Conservation (phyloP, 768 basidiomycete genomes). For the Mycena kentingensis region DNA sequence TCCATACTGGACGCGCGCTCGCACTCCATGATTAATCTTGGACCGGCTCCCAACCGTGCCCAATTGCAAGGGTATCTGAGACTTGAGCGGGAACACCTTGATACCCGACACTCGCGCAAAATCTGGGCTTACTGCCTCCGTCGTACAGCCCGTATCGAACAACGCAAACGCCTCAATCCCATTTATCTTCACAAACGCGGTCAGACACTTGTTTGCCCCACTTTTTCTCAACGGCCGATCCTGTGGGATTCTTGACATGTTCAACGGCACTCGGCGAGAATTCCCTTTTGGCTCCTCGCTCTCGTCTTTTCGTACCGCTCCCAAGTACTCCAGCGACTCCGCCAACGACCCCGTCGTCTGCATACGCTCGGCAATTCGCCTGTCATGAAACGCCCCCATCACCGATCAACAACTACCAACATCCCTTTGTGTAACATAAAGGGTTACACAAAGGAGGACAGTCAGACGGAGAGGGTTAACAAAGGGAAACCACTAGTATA, state of each 20-base stretch:
- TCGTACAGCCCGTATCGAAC: conserved; percentile 20
- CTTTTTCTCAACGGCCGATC: background rate
- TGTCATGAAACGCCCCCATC: no score
- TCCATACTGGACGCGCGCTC: conserved; percentile 13
- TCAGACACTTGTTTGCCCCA: conserved; percentile 3
- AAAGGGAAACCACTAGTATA: no score
- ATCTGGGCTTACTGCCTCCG: conserved; percentile 23
- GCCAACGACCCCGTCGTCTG: background rate
- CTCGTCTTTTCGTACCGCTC: background rate
- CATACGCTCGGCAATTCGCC: no score
- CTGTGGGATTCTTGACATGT: background rate
- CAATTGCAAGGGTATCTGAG: conserved; percentile 30
- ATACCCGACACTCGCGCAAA: conserved; percentile 21
- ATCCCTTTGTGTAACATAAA: no score
- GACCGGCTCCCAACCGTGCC: conserved; percentile 35
- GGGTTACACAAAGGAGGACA: no score
- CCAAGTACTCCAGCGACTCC: conserved; percentile 2
- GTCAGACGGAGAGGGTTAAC: no score
- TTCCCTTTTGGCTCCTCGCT: background rate
- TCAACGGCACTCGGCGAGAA: background rate
- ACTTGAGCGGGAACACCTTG: conserved; percentile 11
- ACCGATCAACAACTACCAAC: no score
- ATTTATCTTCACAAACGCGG: conserved; percentile 8
- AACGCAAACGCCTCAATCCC: conserved; percentile 15
- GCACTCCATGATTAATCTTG: conserved; percentile 29